Evolutionary conservation across 1,284 basidiomycete species (phyloP).

Genomic region (Ustilago lituana): DNA sequence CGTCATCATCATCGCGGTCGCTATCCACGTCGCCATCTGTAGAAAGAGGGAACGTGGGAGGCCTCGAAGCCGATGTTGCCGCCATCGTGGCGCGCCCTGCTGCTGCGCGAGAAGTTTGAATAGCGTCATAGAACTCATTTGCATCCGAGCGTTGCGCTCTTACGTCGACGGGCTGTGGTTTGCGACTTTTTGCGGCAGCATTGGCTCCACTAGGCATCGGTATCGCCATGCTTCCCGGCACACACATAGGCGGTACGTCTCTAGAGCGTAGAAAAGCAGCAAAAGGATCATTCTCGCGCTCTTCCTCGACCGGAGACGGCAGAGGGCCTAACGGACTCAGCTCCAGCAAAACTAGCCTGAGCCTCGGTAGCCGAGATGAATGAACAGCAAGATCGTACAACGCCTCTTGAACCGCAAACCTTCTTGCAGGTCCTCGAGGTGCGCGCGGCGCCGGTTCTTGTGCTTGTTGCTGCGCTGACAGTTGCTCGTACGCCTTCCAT

Average conservation of each 20-base stretch:
- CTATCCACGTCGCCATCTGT: too few relatives aligned
- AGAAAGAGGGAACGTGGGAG: not conserved
- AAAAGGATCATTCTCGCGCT: conserved; percentile 2
- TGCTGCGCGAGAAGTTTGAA: conserved; percentile 1
- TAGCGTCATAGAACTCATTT: conserved; percentile 1
- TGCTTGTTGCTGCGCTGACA: conserved; percentile 22
- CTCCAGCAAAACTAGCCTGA: conserved; percentile 31
- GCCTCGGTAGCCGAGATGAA: conserved; percentile 20
- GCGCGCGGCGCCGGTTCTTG: conserved; percentile 27
- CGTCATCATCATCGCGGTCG: not conserved
- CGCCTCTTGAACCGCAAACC: conserved; percentile 41
- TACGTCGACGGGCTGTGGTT: not conserved
- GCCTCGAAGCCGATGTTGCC: not conserved
- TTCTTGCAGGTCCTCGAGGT: conserved; percentile 31
- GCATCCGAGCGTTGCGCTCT: conserved; percentile 16
- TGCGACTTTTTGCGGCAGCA: not conserved
- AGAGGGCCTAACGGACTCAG: conserved; percentile 26
- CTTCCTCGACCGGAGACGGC: conserved; percentile 18
- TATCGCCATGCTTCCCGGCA: too few relatives aligned
- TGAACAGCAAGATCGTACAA: conserved; percentile 27
- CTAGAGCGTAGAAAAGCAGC: not conserved
- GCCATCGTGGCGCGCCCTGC: not conserved
- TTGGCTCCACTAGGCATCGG: not conserved
- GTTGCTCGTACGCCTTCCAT: conserved; percentile 31
- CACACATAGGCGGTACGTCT: not conserved